phyloP scores from a whole-genome alignment of 805 yeast genomes.

The Myxozyma neotropica region DNA sequence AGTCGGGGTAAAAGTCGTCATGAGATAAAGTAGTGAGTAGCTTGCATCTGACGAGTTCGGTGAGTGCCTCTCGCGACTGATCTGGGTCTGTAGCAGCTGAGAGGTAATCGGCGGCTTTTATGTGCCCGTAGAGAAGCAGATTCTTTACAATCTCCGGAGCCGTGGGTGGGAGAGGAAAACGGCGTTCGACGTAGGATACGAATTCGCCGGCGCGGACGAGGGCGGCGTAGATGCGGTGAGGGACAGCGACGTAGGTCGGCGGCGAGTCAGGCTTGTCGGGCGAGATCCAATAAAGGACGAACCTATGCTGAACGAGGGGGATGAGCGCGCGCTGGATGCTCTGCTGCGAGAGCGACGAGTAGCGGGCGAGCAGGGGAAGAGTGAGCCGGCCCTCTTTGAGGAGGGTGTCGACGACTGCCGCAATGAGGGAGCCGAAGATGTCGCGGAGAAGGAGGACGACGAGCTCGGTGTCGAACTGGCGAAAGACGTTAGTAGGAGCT shows the following conservation, averaged over 20 bases:
- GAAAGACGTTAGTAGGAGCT: not conserved
- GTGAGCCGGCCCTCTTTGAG: slow-evolving; percentile 69
- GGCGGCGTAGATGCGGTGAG: slow-evolving; percentile 45
- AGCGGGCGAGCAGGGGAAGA: slow-evolving; percentile 54
- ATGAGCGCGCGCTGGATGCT: slow-evolving; percentile 69
- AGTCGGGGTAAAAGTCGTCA: slow-evolving; percentile 43
- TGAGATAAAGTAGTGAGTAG: slow-evolving; percentile 54
- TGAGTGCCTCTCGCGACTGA: slow-evolving; percentile 45
- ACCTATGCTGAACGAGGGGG: slow-evolving; percentile 74
- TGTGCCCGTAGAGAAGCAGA: slow-evolving; percentile 67
- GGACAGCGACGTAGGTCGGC: not conserved
- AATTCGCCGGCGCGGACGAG: slow-evolving; percentile 79
- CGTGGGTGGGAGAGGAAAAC: slow-evolving; percentile 45
- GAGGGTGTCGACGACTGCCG: slow-evolving; percentile 59
- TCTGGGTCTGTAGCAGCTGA: slow-evolving; percentile 36
- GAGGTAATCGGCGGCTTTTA: slow-evolving; percentile 58
- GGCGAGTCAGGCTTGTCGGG: slow-evolving; percentile 23
- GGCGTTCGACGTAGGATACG: slow-evolving; percentile 54
- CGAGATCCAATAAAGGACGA: slow-evolving; percentile 63
- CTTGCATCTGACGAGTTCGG: slow-evolving; percentile 52
- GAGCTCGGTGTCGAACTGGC: slow-evolving; percentile 29
- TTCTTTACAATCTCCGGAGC: slow-evolving; percentile 67
- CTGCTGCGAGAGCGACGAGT: slow-evolving; percentile 52
- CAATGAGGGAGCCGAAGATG: slow-evolving; percentile 71
- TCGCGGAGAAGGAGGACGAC: slow-evolving; percentile 39